phyloP scores from a whole-genome alignment of 2,329 filamentous ascomycete genomes.

The Aspergillus uvarum region DNA sequence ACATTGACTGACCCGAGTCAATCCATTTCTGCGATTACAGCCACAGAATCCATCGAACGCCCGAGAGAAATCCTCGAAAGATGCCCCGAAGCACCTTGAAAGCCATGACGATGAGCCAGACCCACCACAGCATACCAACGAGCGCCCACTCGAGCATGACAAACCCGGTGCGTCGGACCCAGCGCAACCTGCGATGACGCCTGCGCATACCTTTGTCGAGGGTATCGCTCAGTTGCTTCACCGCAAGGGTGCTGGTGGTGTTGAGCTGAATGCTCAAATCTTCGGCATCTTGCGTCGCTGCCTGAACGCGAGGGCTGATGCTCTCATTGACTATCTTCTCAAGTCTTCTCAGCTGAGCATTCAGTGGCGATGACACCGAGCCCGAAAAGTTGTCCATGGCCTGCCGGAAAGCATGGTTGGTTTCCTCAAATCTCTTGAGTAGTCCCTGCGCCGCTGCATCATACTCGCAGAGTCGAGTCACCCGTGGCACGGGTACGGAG shows the following conservation, averaged over 20 bases:
- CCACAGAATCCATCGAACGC: constrained; percentile 82
- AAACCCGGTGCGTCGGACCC: constrained; percentile 75
- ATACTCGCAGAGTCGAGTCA: constrained; percentile 53
- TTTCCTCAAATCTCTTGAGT: constrained; percentile 48
- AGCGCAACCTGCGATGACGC: constrained; percentile 71
- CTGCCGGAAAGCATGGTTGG: constrained; percentile 45
- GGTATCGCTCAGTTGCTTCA: constrained; percentile 76
- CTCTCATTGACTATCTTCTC: constrained; percentile 49
- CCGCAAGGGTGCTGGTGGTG: constrained; percentile 71
- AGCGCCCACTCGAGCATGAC: constrained; percentile 83
- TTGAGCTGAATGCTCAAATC: constrained; percentile 73
- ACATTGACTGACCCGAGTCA: background rate
- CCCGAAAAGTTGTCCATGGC: constrained; percentile 49
- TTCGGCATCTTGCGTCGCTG: constrained; percentile 75
- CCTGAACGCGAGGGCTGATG: constrained; percentile 61
- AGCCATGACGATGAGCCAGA: constrained; percentile 85
- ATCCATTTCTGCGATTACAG: constrained; percentile 47
- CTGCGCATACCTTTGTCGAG: constrained; percentile 69
- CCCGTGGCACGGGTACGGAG: constrained; percentile 35
- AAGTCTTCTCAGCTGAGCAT: constrained; percentile 43
- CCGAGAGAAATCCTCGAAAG: constrained; percentile 58
- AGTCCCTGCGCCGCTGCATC: constrained; percentile 55
- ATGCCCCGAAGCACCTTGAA: constrained; percentile 65
- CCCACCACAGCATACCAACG: constrained; percentile 88
- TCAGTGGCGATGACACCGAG: constrained; percentile 47